Base-by-base conservation (phyloP, 768 basidiomycete genomes). In the Kwoniella pini region DNA sequence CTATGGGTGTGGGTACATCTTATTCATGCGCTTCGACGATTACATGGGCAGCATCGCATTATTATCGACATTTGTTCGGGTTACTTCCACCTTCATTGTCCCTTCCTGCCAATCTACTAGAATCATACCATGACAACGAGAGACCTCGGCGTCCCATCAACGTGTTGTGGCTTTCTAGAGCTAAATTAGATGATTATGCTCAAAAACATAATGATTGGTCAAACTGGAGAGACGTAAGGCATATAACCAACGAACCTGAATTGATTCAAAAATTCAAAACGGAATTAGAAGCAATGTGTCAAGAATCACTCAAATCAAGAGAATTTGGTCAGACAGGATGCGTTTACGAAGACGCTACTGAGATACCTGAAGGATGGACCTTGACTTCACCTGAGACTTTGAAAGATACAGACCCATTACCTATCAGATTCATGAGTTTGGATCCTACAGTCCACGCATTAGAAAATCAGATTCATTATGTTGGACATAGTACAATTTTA, bases 21-120 rank as follows among this genome's bases (percentile, higher is more conserved):
- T 68, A 68, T 49, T 52, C 60, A 10, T 77, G 75, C 59, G 70
- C 71, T 12, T 71, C 75, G 13, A 52, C 73, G 1, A 64, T 77
- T 10, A 70, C 70, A 0, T 77, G 73, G 75, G 75, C 68, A 0
- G 67, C 75, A 17, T 65, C 73, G 0, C 75, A 77, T 54, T 77
- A 70, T 55, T 74, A 71, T 44, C 71, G 75, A n/a, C 64, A 71
- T 39, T 60, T 77, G 5, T 74, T 77, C 38, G 73, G 75, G 22
- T 62, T 76, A 19, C 42, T 60, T 3, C 66, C 71, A 2, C 36
- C 30, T 11, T 63, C 66, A 9, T 56, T 61, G 21, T 55, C 30
- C 17, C 48, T 43, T 2, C 57, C 44, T 11, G 36, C 30, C 39
- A 39, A 44, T 24, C 33, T 36, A 38, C 40, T 38, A 26, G 50